These are phyloP conservation scores for Coniferiporia sulphurascens DNA, from an alignment of 1,284 basidiomycete genomes.

Conservation along the genomic window DNA sequence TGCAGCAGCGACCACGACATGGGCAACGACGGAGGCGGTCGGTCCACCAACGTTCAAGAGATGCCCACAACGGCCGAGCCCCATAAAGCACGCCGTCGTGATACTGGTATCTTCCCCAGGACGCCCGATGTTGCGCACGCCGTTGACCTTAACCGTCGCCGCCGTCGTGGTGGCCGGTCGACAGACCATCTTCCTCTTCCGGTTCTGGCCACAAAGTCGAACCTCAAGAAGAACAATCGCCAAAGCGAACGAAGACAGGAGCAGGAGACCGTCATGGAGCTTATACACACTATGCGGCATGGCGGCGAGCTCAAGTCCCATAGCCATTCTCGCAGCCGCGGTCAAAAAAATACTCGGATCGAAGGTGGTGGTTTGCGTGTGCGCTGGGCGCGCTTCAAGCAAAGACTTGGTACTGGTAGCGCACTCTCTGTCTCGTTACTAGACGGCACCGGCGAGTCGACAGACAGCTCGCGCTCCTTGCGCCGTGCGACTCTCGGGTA, in stretches of 20 bases:
- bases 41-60: neutral
- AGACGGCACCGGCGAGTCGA: constrained; percentile 39
- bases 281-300: constrained; percentile 12
- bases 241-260: neutral
- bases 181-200: neutral
- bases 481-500: constrained; percentile 12
- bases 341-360: constrained; percentile 32
- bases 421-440: constrained; percentile 39
- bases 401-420: constrained; percentile 38
- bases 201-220: neutral
- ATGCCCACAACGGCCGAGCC: neutral
- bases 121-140: neutral
- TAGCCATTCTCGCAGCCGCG: neutral
- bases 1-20: neutral
- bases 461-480: constrained; percentile 24
- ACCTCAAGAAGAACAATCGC: neutral
- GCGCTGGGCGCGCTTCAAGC: constrained; percentile 40
- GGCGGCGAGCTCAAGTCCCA: constrained; percentile 1
- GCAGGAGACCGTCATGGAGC: constrained; percentile 5
- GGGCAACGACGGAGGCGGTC: neutral
- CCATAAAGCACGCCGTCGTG: neutral
- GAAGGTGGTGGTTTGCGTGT: constrained; percentile 30
- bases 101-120: neutral
- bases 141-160: too few relatives aligned
- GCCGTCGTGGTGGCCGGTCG: too few relatives aligned